These are phyloP conservation scores for Didymella segeticola DNA, from an alignment of 2,329 filamentous ascomycete genomes.

Conservation along the genomic window DNA sequence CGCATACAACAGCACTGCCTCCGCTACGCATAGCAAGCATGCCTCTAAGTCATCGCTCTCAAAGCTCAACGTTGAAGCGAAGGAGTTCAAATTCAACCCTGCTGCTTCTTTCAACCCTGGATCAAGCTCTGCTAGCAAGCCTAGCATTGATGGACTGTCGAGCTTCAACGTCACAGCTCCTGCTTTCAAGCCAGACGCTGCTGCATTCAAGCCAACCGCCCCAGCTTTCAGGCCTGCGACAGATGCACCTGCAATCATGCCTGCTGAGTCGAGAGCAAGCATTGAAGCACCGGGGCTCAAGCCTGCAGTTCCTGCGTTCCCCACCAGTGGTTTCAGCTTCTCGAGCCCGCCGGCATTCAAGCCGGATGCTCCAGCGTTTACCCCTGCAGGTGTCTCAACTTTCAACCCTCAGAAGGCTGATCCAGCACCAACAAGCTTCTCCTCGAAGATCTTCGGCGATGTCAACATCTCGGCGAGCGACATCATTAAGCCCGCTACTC, in stretches of 20 bases:
- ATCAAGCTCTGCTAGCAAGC: slow-evolving; percentile 52
- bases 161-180: slow-evolving; percentile 73
- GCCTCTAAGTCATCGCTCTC: slow-evolving; percentile 73
- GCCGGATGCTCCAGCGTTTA: slow-evolving; percentile 80
- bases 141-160: slow-evolving; percentile 41
- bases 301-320: slow-evolving; percentile 23
- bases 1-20: slow-evolving; percentile 40
- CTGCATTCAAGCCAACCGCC: slow-evolving; percentile 32
- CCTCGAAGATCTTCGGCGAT: slow-evolving; percentile 46
- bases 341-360: slow-evolving; percentile 34
- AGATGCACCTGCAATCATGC: neutral
- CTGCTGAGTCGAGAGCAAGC: slow-evolving; percentile 13
- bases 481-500: slow-evolving; percentile 69
- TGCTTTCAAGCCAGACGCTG: slow-evolving; percentile 77
- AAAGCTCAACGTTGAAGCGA: slow-evolving; percentile 86
- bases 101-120: slow-evolving; percentile 58
- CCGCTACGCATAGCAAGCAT: slow-evolving; percentile 59
- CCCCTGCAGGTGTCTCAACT: slow-evolving; percentile 29
- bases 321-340: slow-evolving; percentile 32
- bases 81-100: slow-evolving; percentile 82
- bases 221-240: slow-evolving; percentile 41
- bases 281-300: slow-evolving; percentile 21
- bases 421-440: slow-evolving; percentile 36
- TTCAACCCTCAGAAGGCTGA: slow-evolving; percentile 31
- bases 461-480: slow-evolving; percentile 65